Evolutionary conservation across 805 yeast genomes (phyloP), one percentile per base, ranked within the genome.

Genomic region (Sugiyamaella chiloensis): DNA sequence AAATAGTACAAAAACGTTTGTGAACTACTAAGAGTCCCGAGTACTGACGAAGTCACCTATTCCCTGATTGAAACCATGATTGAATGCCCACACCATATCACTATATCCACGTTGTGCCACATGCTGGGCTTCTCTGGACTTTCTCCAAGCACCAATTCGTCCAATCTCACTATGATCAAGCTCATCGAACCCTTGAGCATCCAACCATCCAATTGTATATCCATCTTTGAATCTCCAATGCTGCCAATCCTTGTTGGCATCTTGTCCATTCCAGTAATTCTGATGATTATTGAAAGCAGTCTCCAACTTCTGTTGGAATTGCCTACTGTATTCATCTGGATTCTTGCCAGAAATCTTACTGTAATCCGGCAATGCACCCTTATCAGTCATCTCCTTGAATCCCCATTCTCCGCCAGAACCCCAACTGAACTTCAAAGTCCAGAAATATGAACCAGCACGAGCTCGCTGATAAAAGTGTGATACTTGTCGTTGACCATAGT

Each of bases 331-430:
- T 17, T 44, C 47, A 2, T 56, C 49, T 19, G 60, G 59, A 6
- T 61, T 58, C n/a, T 47, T 32, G 2, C 45, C 47, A 0, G 57
- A 53, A 35, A 74, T 51, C 16, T 17, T 5, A 27, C 42, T 35
- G 44, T 49, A 56, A 12, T 62, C 47, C 4, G 79, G 76, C 20
- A 81, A 63, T 6, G 81, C 77, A 0, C 87, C 88, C 44, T 68
- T 67, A 19, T 83, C 80, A 17, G 75, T 69, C 89, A 86, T 87
- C 30, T 88, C 85, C 20, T 75, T 73, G 66, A 87, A 83, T 42
- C 93, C 97, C 98, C 98, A 91, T 67, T 88, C 97, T 12, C 98
- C 98, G 36, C 97, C 97, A 60, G 83, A 84, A 1, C 97, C 97
- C 48, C 80, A 73, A 61, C 84, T 79, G 61, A 90, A 90, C 66